A percentile compares a stretch with the other conserved stretches of the same genome.
These are phyloP conservation scores for Botrytis paeoniae DNA, from an alignment of 2,329 filamentous ascomycete genomes.

Conservation along the genomic window DNA sequence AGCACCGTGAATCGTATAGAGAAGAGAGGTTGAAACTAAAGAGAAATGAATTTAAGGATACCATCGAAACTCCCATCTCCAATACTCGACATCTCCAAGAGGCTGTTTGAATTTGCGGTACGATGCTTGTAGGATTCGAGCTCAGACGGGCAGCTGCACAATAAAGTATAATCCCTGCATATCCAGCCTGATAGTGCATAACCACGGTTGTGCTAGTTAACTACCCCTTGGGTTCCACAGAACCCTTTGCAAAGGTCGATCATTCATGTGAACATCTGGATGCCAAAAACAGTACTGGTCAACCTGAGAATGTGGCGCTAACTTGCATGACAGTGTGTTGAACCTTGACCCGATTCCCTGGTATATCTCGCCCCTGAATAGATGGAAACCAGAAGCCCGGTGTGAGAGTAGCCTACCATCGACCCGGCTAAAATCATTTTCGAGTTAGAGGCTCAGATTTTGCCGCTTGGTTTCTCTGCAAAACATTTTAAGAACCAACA, in stretches of 20 bases:
- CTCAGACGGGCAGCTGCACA: neutral
- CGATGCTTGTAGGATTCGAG: neutral
- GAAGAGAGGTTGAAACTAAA: neutral
- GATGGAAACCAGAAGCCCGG: neutral
- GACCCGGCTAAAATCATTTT: neutral
- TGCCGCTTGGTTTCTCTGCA: neutral
- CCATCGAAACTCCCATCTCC: neutral
- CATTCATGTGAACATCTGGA: neutral
- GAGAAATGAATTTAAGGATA: neutral
- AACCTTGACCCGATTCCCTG: neutral
- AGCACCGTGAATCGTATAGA: neutral
- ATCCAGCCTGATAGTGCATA: neutral
- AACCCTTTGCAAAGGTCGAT: neutral
- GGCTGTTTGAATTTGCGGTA: neutral
- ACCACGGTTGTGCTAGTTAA: neutral
- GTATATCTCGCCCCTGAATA: neutral
- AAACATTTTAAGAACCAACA: neutral
- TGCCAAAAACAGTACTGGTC: neutral
- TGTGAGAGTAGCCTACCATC: neutral
- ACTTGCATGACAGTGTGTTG: neutral
- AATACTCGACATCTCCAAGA: neutral
- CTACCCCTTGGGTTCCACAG: neutral
- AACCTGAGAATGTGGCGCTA: neutral
- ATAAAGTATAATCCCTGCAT: neutral
- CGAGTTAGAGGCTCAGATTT: neutral